Conservation (phyloP, 345 rosid genomes). For the Clarkia xantiana region DNA sequence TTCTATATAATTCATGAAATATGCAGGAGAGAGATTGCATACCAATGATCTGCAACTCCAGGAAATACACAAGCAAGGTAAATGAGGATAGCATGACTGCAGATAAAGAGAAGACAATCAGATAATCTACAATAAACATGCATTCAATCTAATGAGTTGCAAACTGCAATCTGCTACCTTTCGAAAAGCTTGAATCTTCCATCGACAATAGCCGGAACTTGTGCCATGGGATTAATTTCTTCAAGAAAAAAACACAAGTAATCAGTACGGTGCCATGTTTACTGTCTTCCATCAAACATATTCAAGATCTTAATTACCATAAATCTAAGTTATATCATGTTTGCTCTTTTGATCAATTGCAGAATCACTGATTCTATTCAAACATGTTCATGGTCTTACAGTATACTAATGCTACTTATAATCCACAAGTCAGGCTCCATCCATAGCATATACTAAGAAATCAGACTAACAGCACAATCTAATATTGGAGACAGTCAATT, state of each 20-base stretch:
- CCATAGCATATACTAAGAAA: too few relatives aligned
- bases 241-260: constrained; percentile 12
- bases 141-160: too few relatives aligned
- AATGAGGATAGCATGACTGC: constrained; percentile 77
- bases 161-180: constrained; percentile 33
- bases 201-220: constrained; percentile 68
- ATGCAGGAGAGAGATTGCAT: constrained; percentile 2
- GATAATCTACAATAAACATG: background rate
- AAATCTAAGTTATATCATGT: too few relatives aligned
- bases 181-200: constrained; percentile 73
- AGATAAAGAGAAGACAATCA: constrained; percentile 8
- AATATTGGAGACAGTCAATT: background rate
- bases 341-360: too few relatives aligned
- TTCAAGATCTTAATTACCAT: too few relatives aligned
- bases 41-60: constrained; percentile 83
- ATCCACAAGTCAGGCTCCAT: too few relatives aligned
- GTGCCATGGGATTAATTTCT: constrained; percentile 57
- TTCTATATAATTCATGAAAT: background rate
- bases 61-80: constrained; percentile 68
- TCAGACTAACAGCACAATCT: too few relatives aligned
- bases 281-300: too few relatives aligned
- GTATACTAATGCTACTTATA: too few relatives aligned
- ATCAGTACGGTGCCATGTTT: background rate
- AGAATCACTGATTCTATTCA: too few relatives aligned
- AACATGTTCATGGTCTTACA: too few relatives aligned